Evolutionary conservation across 306 rosid genomes (phyloP).

Genomic region (Geum urbanum): DNA sequence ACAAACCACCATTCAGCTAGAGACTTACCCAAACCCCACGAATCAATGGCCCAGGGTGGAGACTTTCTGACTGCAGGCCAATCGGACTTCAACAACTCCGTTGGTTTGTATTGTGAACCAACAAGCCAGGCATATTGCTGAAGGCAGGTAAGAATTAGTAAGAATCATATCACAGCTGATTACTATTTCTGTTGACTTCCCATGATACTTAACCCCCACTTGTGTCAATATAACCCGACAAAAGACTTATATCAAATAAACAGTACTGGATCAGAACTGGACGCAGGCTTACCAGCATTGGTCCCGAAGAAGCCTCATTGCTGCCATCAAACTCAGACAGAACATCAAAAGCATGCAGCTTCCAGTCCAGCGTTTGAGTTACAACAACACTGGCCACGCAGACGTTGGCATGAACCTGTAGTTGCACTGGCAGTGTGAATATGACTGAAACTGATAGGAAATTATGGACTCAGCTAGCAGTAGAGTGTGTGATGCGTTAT

Average conservation of each 20-base stretch:
- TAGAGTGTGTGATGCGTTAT: not conserved
- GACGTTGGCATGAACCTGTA: slow-evolving; percentile 91
- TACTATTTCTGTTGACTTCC: slow-evolving; percentile 17
- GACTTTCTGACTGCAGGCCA: slow-evolving; percentile 81
- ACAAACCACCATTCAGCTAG: slow-evolving; percentile 14
- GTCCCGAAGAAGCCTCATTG: slow-evolving; percentile 64
- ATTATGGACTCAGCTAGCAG: not conserved
- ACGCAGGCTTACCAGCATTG: slow-evolving; percentile 67
- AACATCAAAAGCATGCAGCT: slow-evolving; percentile 96
- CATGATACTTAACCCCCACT: no score
- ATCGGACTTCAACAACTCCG: slow-evolving; percentile 87
- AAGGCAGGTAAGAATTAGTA: slow-evolving; percentile 23
- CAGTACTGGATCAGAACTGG: not conserved
- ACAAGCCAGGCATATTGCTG: slow-evolving; percentile 99
- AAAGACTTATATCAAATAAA: not conserved
- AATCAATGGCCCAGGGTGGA: slow-evolving; percentile 95
- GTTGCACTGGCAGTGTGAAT: slow-evolving; percentile 1
- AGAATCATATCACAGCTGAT: slow-evolving; percentile 28
- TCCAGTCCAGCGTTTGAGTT: slow-evolving; percentile 97
- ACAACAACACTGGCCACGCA: slow-evolving; percentile 95
- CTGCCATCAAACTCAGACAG: slow-evolving; percentile 79
- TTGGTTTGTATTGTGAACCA: slow-evolving; percentile 86
- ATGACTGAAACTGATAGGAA: not conserved
- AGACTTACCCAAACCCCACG: slow-evolving; percentile 97
- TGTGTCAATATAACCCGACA: not conserved